Percentiles rank a stretch among this genome's conserved stretches.
Evolutionary conservation across 2,329 filamentous ascomycete species (phyloP).

Genomic region (Colletotrichum sansevieriae): DNA sequence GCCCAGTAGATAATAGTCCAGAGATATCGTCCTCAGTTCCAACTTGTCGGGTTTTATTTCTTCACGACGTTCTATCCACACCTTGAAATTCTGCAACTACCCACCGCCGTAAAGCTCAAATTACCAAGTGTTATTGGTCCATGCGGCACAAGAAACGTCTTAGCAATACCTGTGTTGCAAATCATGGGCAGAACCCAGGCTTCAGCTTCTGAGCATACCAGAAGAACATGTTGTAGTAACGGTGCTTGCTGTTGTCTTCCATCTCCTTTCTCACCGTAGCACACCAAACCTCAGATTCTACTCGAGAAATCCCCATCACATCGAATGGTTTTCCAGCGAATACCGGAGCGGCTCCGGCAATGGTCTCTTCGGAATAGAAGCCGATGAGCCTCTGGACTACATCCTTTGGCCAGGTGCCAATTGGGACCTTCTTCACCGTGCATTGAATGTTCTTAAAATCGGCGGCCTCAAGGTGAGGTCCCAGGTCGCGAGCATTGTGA

Average conservation of each 20-base stretch:
- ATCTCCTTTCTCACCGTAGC: slow-evolving; percentile 51
- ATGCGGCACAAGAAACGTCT: too few relatives aligned
- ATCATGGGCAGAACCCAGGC: too few relatives aligned
- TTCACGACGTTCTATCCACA: too few relatives aligned
- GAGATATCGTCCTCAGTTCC: too few relatives aligned
- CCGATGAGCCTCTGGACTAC: slow-evolving; percentile 56
- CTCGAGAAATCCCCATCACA: slow-evolving; percentile 51
- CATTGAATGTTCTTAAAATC: slow-evolving; percentile 61
- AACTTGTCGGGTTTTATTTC: too few relatives aligned
- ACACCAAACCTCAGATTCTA: slow-evolving; percentile 52
- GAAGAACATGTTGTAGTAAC: slow-evolving; percentile 58
- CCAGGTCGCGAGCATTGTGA: slow-evolving; percentile 51
- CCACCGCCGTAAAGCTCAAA: too few relatives aligned
- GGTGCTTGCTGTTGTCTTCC: slow-evolving; percentile 53
- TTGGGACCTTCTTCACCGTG: slow-evolving; percentile 58
- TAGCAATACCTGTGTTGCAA: too few relatives aligned
- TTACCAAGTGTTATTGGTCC: too few relatives aligned
- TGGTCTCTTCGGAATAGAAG: slow-evolving; percentile 58
- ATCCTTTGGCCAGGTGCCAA: slow-evolving; percentile 60
- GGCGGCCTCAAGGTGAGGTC: slow-evolving; percentile 51
- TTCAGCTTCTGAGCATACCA: slow-evolving; percentile 56
- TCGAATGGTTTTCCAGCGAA: slow-evolving; percentile 57
- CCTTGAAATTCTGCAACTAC: too few relatives aligned
- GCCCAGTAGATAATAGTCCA: too few relatives aligned
- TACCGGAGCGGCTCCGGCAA: slow-evolving; percentile 58